Conservation (phyloP, 1,284 basidiomycete genomes). For the Termitomyces sp. region DNA sequence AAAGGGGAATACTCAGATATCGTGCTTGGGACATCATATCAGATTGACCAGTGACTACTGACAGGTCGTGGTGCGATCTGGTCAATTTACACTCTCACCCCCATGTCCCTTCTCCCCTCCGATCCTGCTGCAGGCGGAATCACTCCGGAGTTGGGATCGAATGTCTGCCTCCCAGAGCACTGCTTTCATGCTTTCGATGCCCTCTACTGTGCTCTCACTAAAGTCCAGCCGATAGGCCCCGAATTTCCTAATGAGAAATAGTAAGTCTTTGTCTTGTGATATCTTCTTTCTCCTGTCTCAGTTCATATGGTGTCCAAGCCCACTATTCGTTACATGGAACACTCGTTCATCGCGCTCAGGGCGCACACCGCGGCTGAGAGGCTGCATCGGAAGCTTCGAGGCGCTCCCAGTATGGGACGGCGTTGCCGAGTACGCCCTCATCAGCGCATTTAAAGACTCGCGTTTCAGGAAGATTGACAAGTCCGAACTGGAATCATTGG, state of each 20-base stretch:
- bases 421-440: slow-evolving; percentile 84
- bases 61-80: slow-evolving; percentile 1
- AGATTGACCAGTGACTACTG: neutral
- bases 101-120: slow-evolving; percentile 46
- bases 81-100: slow-evolving; percentile 18
- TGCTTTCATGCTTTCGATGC: slow-evolving; percentile 78
- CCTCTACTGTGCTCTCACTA: slow-evolving; percentile 66
- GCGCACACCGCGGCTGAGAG: slow-evolving; percentile 66
- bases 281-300: neutral
- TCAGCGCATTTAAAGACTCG: slow-evolving; percentile 74
- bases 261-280: slow-evolving; percentile 37
- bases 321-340: slow-evolving; percentile 98
- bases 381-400: slow-evolving; percentile 95
- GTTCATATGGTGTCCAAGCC: slow-evolving; percentile 41
- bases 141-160: slow-evolving; percentile 20
- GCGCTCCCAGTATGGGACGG: slow-evolving; percentile 73
- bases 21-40: slow-evolving; percentile 2
- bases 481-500: slow-evolving; percentile 72
- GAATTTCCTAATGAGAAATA: slow-evolving; percentile 66
- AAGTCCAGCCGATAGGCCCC: slow-evolving; percentile 47
- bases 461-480: slow-evolving; percentile 70
- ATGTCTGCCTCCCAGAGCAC: slow-evolving; percentile 63
- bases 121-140: slow-evolving; percentile 31
- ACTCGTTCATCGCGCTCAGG: slow-evolving; percentile 55
- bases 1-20: slow-evolving; percentile 6